phyloP scores from a whole-genome alignment of 2,329 filamentous ascomycete genomes.

The Fonsecaea erecta region DNA sequence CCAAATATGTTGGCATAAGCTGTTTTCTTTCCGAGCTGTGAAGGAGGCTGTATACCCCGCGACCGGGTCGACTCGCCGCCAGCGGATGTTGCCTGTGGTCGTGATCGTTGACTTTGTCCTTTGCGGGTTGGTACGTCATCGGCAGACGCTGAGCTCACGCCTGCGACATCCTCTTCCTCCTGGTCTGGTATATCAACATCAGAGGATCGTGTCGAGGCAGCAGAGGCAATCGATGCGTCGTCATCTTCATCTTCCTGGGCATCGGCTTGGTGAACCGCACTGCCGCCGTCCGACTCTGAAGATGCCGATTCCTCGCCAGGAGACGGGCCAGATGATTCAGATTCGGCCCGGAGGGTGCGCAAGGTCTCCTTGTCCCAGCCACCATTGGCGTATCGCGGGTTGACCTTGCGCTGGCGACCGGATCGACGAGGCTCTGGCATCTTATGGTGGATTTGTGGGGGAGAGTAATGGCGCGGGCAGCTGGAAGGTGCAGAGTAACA shows the following conservation, averaged over 20 bases:
- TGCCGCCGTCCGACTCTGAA: constrained; percentile 1
- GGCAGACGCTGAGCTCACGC: constrained; percentile 13
- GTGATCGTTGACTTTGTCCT: not conserved
- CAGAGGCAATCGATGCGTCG: constrained; percentile 11
- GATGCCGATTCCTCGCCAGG: constrained; percentile 14
- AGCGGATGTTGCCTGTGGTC: not conserved
- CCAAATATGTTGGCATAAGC: constrained; percentile 58
- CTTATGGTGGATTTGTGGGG: not conserved
- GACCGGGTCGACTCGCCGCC: constrained; percentile 41
- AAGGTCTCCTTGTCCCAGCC: constrained; percentile 35
- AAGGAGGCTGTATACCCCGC: constrained; percentile 45
- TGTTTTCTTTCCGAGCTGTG: constrained; percentile 49
- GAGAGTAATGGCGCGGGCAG: not conserved
- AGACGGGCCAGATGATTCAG: constrained; percentile 31
- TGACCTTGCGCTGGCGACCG: constrained; percentile 33
- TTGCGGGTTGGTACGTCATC: not conserved
- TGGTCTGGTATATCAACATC: constrained; percentile 17
- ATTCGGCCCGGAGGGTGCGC: constrained; percentile 30
- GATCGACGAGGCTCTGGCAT: constrained; percentile 34
- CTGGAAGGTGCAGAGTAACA: not conserved
- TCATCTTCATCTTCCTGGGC: constrained; percentile 19
- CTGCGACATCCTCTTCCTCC: constrained; percentile 22
- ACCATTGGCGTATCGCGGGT: constrained; percentile 33
- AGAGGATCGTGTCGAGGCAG: constrained; percentile 10
- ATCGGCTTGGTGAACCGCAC: constrained; percentile 1